phyloP scores from a whole-genome alignment of 345 rosid species.

The Brassica cretica region DNA sequence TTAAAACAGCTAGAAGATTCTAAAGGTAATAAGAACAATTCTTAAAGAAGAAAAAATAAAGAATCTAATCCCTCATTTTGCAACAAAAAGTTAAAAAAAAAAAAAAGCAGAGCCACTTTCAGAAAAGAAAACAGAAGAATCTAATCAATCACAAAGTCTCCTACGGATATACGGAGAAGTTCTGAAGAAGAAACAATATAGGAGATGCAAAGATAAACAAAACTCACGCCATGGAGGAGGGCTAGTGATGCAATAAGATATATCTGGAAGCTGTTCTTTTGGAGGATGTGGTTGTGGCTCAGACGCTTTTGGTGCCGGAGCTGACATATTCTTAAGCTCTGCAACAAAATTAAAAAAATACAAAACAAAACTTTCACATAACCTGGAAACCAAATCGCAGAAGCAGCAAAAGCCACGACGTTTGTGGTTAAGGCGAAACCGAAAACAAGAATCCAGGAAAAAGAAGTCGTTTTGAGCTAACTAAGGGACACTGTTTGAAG shows the following conservation, averaged over 20 bases:
- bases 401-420: background rate
- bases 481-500: background rate
- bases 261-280: slow-evolving; percentile 80
- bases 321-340: slow-evolving; percentile 46
- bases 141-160: slow-evolving; percentile 11
- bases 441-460: background rate
- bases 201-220: slow-evolving; percentile 44
- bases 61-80: slow-evolving; percentile 31
- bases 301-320: slow-evolving; percentile 50
- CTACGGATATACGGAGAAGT: slow-evolving; percentile 39
- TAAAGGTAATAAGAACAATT: slow-evolving; percentile 11
- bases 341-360: slow-evolving; percentile 16
- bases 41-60: slow-evolving; percentile 25
- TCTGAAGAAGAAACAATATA: slow-evolving; percentile 27
- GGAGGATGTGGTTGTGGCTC: slow-evolving; percentile 66
- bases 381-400: background rate
- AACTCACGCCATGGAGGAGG: slow-evolving; percentile 99
- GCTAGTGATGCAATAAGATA: slow-evolving; percentile 83
- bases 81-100: slow-evolving; percentile 24
- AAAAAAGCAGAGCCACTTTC: slow-evolving; percentile 26
- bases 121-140: slow-evolving; percentile 19
- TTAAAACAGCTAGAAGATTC: slow-evolving; percentile 24
- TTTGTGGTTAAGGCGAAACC: background rate
- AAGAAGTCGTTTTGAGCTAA: slow-evolving; percentile 30
- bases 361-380: slow-evolving; percentile 15